A percentile compares a stretch with the other conserved stretches of the same genome.
phyloP scores from a whole-genome alignment of 495 filamentous ascomycete species.

The Aspergillus bertholletiae region DNA sequence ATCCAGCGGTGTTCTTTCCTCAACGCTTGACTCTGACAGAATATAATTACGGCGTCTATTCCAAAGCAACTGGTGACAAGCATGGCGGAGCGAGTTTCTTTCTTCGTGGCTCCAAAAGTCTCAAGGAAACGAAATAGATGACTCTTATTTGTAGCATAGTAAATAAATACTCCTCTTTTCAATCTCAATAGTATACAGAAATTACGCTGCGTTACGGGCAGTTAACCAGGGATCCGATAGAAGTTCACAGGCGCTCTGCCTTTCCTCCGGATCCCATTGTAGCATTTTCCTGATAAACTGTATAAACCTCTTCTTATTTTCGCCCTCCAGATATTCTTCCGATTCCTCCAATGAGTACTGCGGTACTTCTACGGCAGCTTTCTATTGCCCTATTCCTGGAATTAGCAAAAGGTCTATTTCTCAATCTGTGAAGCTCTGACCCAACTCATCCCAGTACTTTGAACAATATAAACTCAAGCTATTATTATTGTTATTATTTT shows the following conservation, averaged over 20 bases:
- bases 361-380: constrained; percentile 15
- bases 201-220: neutral
- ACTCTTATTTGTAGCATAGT: too few relatives aligned
- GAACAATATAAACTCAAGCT: too few relatives aligned
- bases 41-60: too few relatives aligned
- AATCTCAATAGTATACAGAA: too few relatives aligned
- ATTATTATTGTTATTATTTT: too few relatives aligned
- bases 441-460: constrained; percentile 16
- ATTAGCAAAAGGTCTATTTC: constrained; percentile 1
- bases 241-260: constrained; percentile 28
- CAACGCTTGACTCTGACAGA: too few relatives aligned
- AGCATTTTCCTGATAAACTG: constrained; percentile 32
- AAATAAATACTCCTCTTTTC: too few relatives aligned
- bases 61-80: too few relatives aligned
- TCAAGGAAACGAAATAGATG: too few relatives aligned
- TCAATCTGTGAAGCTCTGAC: constrained; percentile 7
- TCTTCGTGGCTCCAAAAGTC: too few relatives aligned
- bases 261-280: constrained; percentile 29
- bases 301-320: constrained; percentile 25
- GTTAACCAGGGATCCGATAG: constrained; percentile 29
- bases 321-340: constrained; percentile 22
- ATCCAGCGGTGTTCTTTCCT: too few relatives aligned
- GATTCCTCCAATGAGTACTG: constrained; percentile 12
- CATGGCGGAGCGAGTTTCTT: too few relatives aligned
- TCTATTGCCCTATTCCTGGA: constrained; percentile 17